Evolutionary conservation across 768 basidiomycete species (phyloP), one percentile per base, ranked within the genome.

Genomic region (Fistulinella prunicolor): DNA sequence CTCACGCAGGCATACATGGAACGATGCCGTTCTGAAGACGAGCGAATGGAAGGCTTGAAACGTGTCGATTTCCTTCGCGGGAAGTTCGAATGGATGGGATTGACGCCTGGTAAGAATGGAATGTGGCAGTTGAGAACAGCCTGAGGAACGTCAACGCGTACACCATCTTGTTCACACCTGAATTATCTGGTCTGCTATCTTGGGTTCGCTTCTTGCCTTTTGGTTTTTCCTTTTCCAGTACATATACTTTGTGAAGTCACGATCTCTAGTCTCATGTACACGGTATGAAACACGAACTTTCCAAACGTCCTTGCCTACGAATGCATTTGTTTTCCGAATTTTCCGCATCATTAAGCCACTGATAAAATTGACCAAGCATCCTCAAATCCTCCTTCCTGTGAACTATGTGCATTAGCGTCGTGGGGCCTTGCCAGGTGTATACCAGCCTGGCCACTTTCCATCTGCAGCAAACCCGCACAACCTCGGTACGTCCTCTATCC

Each of bases 71-170:
- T 75, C 55, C 64, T 87, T 65, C 79, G 78, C 13, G 73, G 71
- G 29, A 74, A 74, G 50, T 63, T 68, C 39, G 58, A 79, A 9
- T 77, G 85, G 62, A 67, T 74, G 46, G 85, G 85, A 7, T 63
- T 87, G 48, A 63, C 62, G 40, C 73, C 75, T 44, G 75, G 76
- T 2, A 75, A 70, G 56, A 73, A 77, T 28, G 84, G 85, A 8
- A 71, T 79, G 65, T 86, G 82, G 80, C 79, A 84, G 65, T 74
- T 87, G 60, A 84, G 78, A 65, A 76, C 80, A 32, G 70, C 64
- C 17, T 59, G 44, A 68, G 49, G 38, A 61, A 17, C 1, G 35
- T 43, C 13, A 0, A 38, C 35, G 20, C 20, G 23, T 21, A 43
- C 53, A 23, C 16, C 23, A 26, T 30, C 21, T 23, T 38, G 26